These are phyloP conservation scores for Silene conica DNA, from an alignment of 148 eudicot genomes.

Conservation along the genomic window DNA sequence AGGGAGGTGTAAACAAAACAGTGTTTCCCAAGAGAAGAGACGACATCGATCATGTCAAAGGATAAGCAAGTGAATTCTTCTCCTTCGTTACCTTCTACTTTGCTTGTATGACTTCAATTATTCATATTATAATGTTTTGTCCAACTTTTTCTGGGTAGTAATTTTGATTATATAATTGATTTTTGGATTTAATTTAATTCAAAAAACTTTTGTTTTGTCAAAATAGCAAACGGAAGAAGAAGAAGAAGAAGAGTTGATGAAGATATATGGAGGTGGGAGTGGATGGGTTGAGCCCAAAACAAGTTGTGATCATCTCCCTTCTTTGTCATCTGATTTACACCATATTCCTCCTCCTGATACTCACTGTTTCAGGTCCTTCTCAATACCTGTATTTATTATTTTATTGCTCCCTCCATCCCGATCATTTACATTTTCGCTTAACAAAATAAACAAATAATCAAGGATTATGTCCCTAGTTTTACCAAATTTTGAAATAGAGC, in stretches of 20 bases:
- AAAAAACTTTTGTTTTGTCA: not conserved
- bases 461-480: not conserved
- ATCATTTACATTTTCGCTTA: too few relatives aligned
- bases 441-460: too few relatives aligned
- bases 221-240: slow-evolving; percentile 10
- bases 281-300: slow-evolving; percentile 53
- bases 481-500: too few relatives aligned
- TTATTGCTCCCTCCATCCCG: not conserved
- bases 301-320: slow-evolving; percentile 35
- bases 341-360: slow-evolving; percentile 37
- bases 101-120: not conserved
- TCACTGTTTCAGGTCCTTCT: slow-evolving; percentile 37
- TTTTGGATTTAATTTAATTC: not conserved
- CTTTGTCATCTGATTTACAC: slow-evolving; percentile 30
- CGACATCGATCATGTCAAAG: not conserved
- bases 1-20: not conserved
- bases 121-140: not conserved
- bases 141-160: not conserved
- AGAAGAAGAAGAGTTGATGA: slow-evolving; percentile 25
- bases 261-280: slow-evolving; percentile 30
- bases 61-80: not conserved
- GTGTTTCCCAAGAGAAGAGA: not conserved
- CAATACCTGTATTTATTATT: not conserved
- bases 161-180: not conserved
- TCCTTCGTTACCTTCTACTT: not conserved